phyloP scores from a whole-genome alignment of 495 filamentous ascomycete genomes.

The Tuber calosporum region DNA sequence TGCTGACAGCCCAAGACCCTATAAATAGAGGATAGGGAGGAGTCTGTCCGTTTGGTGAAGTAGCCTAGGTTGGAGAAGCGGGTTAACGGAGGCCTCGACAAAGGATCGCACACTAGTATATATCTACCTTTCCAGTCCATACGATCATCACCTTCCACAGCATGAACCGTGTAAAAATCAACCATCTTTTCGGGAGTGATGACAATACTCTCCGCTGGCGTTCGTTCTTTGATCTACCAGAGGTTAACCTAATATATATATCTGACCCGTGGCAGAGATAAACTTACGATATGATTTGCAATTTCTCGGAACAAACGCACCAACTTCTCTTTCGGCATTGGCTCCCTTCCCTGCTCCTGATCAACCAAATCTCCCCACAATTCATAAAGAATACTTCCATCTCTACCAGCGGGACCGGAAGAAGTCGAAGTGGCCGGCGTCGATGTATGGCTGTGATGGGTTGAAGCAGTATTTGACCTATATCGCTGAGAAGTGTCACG shows the following conservation, averaged over 20 bases:
- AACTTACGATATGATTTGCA: slow-evolving; percentile 66
- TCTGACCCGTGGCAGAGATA: slow-evolving; percentile 5
- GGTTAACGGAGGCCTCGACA: slow-evolving; percentile 38
- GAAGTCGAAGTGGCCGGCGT: slow-evolving; percentile 25
- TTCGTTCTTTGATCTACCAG: slow-evolving; percentile 65
- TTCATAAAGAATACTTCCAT: slow-evolving; percentile 19
- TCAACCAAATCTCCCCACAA: slow-evolving; percentile 39
- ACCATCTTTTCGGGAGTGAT: slow-evolving; percentile 73
- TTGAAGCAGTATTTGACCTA: slow-evolving; percentile 20
- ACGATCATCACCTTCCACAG: slow-evolving; percentile 52
- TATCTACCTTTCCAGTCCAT: slow-evolving; percentile 59
- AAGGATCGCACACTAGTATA: slow-evolving; percentile 35
- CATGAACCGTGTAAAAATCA: slow-evolving; percentile 64
- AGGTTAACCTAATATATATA: slow-evolving; percentile 38
- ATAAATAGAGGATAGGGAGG: slow-evolving; percentile 60
- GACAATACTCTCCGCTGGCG: slow-evolving; percentile 67
- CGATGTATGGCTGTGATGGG: slow-evolving; percentile 13
- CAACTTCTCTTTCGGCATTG: slow-evolving; percentile 56
- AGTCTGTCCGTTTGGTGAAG: slow-evolving; percentile 45
- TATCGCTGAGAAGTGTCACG: slow-evolving; percentile 24
- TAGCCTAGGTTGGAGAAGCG: slow-evolving; percentile 43
- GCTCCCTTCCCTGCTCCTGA: slow-evolving; percentile 24
- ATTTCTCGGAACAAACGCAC: slow-evolving; percentile 68
- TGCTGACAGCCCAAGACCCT: slow-evolving; percentile 70
- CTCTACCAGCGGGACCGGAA: slow-evolving; percentile 14